These are phyloP conservation scores for Elaeis guineensis DNA, from an alignment of 176 grass and related monocot species.

Conservation along the genomic window DNA sequence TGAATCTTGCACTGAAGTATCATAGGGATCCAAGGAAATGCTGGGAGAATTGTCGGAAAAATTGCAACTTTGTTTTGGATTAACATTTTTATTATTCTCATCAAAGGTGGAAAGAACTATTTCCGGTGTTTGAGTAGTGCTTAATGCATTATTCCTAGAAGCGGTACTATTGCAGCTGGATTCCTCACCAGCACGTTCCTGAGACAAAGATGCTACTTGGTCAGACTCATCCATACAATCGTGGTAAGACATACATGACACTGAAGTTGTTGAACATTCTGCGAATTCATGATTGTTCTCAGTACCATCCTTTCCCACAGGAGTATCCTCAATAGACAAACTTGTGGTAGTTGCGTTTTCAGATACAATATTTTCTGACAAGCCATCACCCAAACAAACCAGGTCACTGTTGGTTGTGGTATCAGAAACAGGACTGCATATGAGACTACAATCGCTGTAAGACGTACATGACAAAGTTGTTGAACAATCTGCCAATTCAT, in stretches of 20 bases:
- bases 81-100: neutral
- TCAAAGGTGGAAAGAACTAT: neutral
- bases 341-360: conserved; percentile 38
- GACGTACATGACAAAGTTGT: conserved; percentile 27
- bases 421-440: conserved; percentile 4
- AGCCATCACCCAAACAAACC: conserved; percentile 33
- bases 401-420: neutral
- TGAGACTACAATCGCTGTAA: conserved; percentile 29
- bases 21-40: conserved; percentile 11
- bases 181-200: conserved; percentile 20
- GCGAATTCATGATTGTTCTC: conserved; percentile 38
- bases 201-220: conserved; percentile 18
- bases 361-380: conserved; percentile 33
- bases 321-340: conserved; percentile 46
- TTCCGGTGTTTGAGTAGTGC: conserved; percentile 2
- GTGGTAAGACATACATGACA: conserved; percentile 29
- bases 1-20: conserved; percentile 18
- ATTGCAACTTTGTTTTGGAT: neutral
- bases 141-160: conserved; percentile 18
- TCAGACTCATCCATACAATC: conserved; percentile 36
- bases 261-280: conserved; percentile 33
- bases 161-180: conserved; percentile 12
- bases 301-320: conserved; percentile 45
- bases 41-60: conserved; percentile 3
- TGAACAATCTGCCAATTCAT: conserved; percentile 34